Conservation (phyloP, 768 basidiomycete species). For the Mycena belliarum region DNA sequence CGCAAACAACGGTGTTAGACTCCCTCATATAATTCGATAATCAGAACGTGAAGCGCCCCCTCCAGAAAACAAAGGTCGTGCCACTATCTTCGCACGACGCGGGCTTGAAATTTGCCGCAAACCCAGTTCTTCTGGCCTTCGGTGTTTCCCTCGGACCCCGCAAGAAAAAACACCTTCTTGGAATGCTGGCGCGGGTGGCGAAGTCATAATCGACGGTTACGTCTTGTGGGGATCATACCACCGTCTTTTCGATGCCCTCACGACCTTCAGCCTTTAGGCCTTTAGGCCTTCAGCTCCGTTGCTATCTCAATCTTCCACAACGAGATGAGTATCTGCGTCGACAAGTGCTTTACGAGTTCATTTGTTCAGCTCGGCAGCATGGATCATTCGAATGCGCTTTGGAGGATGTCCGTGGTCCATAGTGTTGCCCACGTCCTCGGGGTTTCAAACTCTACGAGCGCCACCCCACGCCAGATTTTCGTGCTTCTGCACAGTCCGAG, state of each 20-base stretch:
- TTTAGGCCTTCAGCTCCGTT: no score
- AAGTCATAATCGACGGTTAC: no score
- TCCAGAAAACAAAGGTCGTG: no score
- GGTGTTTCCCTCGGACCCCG: slow-evolving; percentile 10
- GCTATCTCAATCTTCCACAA: background rate
- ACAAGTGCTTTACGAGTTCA: background rate
- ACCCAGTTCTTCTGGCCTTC: slow-evolving; percentile 7
- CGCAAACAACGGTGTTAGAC: no score
- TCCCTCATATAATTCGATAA: no score
- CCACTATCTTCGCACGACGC: no score
- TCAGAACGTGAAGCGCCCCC: no score
- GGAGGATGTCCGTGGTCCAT: slow-evolving; percentile 4
- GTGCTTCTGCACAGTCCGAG: slow-evolving; percentile 10
- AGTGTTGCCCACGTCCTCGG: slow-evolving; percentile 12
- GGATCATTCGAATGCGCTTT: background rate
- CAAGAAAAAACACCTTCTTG: no score
- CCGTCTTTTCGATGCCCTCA: no score
- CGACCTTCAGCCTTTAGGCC: no score
- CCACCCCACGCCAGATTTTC: slow-evolving; percentile 18
- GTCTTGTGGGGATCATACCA: background rate
- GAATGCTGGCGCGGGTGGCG: no score
- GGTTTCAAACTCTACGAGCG: background rate
- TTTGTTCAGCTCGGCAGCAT: slow-evolving; percentile 10
- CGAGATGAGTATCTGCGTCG: background rate
- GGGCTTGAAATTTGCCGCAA: slow-evolving; percentile 1